Conservation (phyloP, 352 stramenopile species). For the Globisporangium canariense region DNA sequence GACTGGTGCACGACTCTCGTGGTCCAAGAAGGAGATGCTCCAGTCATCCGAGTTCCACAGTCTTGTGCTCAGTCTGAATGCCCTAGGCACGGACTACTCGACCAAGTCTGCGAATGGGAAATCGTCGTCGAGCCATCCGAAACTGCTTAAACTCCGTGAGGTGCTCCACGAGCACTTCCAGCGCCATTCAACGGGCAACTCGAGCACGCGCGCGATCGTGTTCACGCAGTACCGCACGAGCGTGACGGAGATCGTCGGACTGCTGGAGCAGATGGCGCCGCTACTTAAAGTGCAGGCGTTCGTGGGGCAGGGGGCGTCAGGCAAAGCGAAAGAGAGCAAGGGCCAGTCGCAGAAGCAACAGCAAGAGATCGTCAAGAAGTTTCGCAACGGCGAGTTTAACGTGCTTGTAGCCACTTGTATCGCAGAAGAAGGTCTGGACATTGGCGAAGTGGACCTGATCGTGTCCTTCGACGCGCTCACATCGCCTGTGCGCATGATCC, state of each 20-base stretch:
- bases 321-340: slow-evolving; percentile 79
- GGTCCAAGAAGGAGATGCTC: slow-evolving; percentile 81
- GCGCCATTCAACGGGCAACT: slow-evolving; percentile 53
- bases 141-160: slow-evolving; percentile 90
- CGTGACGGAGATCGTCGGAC: slow-evolving; percentile 91
- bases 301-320: slow-evolving; percentile 90
- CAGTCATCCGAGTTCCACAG: slow-evolving; percentile 68
- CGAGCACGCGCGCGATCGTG: slow-evolving; percentile 94
- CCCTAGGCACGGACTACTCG: slow-evolving; percentile 18
- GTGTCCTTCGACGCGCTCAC: slow-evolving; percentile 92
- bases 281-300: slow-evolving; percentile 91
- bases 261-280: slow-evolving; percentile 60
- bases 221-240: slow-evolving; percentile 97
- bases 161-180: slow-evolving; percentile 87
- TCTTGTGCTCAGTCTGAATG: slow-evolving; percentile 45
- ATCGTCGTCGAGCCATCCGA: slow-evolving; percentile 52
- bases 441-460: slow-evolving; percentile 94
- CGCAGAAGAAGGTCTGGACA: slow-evolving; percentile 95
- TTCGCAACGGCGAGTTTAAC: slow-evolving; percentile 87
- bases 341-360: slow-evolving; percentile 95
- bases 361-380: slow-evolving; percentile 92
- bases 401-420: slow-evolving; percentile 95
- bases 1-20: slow-evolving; percentile 42
- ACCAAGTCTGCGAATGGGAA: slow-evolving; percentile 9
- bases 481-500: slow-evolving; percentile 93